These are phyloP conservation scores for Fusarium annulatum DNA, from an alignment of 2,329 filamentous ascomycete species.

Conservation along the genomic window DNA sequence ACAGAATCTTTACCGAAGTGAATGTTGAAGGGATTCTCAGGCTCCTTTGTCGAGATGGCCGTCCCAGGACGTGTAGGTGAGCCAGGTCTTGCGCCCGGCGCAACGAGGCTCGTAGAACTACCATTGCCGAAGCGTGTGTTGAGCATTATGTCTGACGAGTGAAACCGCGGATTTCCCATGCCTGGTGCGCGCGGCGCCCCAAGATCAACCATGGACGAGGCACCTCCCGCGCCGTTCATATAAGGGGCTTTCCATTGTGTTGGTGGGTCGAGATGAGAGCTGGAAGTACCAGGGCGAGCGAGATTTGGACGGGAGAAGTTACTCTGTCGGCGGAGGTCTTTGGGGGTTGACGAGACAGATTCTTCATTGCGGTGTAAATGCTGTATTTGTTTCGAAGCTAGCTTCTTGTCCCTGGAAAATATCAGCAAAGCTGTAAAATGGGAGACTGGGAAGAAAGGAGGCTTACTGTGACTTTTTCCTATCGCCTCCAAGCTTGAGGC, in stretches of 20 bases:
- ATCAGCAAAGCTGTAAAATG: slow-evolving; percentile 9
- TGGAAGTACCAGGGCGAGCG: slow-evolving; percentile 55
- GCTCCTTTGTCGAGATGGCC: slow-evolving; percentile 50
- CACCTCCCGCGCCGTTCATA: slow-evolving; percentile 50
- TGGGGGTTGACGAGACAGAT: slow-evolving; percentile 9
- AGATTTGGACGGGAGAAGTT: slow-evolving; percentile 52
- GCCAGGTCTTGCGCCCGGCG: slow-evolving; percentile 43
- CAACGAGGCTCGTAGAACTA: slow-evolving; percentile 51
- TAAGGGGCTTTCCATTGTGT: slow-evolving; percentile 50
- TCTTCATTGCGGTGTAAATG: slow-evolving; percentile 19
- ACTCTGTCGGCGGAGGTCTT: slow-evolving; percentile 48
- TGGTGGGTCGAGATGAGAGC: slow-evolving; percentile 46
- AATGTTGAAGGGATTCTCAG: slow-evolving; percentile 61
- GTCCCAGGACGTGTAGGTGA: slow-evolving; percentile 51
- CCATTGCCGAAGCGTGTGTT: slow-evolving; percentile 51
- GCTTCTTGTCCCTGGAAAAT: slow-evolving; percentile 39
- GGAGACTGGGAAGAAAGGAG: neutral
- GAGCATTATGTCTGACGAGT: slow-evolving; percentile 55
- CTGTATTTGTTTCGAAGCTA: slow-evolving; percentile 24
- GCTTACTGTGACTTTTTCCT: slow-evolving; percentile 66
- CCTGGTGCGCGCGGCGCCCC: slow-evolving; percentile 45
- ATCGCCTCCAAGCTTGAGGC: slow-evolving; percentile 65
- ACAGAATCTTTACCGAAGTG: slow-evolving; percentile 53
- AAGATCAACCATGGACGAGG: slow-evolving; percentile 61
- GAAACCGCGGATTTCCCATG: slow-evolving; percentile 43